phyloP scores from a whole-genome alignment of 2,329 filamentous ascomycete genomes.

The Ophiostoma triangulosporum region DNA sequence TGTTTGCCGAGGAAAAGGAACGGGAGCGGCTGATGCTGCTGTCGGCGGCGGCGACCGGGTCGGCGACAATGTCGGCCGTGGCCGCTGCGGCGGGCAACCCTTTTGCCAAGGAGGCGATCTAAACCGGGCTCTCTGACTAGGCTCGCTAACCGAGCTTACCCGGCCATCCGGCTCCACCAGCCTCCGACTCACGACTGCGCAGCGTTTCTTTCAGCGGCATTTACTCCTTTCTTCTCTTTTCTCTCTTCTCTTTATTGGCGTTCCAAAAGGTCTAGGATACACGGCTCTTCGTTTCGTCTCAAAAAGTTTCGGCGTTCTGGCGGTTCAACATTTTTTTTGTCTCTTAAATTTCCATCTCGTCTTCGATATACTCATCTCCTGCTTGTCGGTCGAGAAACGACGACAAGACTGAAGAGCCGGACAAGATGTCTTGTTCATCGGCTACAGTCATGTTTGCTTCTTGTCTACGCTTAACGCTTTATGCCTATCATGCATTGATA shows the following conservation, averaged over 20 bases:
- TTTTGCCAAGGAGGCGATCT: slow-evolving; percentile 4
- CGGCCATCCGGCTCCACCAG: too few species aligned
- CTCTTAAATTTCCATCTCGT: not conserved
- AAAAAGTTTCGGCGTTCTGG: not conserved
- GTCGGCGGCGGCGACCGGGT: slow-evolving; percentile 1
- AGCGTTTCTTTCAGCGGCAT: not conserved
- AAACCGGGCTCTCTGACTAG: not conserved
- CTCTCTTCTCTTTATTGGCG: not conserved
- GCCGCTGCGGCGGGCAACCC: slow-evolving; percentile 13
- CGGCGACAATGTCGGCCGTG: slow-evolving; percentile 12
- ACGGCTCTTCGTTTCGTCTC: not conserved
- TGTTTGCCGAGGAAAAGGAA: slow-evolving; percentile 81
- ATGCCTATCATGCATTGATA: not conserved
- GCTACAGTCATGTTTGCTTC: not conserved
- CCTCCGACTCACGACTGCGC: slow-evolving; percentile 1
- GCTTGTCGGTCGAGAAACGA: not conserved
- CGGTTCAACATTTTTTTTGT: not conserved
- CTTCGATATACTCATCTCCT: not conserved
- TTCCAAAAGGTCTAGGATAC: not conserved
- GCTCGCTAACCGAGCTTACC: too few species aligned
- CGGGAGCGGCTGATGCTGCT: slow-evolving; percentile 26
- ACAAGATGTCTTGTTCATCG: not conserved
- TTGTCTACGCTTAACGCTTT: not conserved
- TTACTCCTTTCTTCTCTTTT: not conserved
- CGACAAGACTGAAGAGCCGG: not conserved